Evolutionary conservation across 2,329 filamentous ascomycete species (phyloP).

Genomic region (Rasamsonia emersonii): DNA sequence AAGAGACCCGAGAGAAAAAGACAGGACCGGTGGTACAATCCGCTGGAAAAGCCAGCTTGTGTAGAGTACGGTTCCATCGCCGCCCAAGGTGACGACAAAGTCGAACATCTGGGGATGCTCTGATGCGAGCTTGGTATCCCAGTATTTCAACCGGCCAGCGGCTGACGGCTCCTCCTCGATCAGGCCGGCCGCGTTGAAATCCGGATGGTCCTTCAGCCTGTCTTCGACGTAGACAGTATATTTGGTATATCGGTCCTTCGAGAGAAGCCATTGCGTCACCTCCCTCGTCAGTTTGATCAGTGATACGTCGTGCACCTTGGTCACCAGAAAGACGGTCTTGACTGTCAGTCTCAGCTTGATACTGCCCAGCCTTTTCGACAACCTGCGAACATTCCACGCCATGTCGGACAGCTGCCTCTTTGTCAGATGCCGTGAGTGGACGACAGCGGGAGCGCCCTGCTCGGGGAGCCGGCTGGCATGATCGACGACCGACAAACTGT

Average conservation of each 20-base stretch:
- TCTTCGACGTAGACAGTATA: conserved; percentile 80
- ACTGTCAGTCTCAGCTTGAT: conserved; percentile 76
- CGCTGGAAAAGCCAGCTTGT: conserved; percentile 95
- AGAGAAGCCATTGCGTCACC: conserved; percentile 71
- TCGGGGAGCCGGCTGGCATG: conserved; percentile 14
- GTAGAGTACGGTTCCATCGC: conserved; percentile 94
- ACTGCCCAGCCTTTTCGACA: conserved; percentile 76
- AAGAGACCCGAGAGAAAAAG: conserved; percentile 82
- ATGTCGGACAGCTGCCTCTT: conserved; percentile 95
- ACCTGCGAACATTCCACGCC: conserved; percentile 88
- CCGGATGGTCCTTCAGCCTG: conserved; percentile 59
- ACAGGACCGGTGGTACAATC: conserved; percentile 85
- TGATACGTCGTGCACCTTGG: conserved; percentile 80
- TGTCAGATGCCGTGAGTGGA: conserved; percentile 68
- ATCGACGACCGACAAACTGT: conserved; percentile 18
- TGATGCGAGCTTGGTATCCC: conserved; percentile 71
- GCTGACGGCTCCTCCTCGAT: conserved; percentile 51
- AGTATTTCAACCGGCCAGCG: conserved; percentile 61
- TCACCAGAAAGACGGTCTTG: conserved; percentile 75
- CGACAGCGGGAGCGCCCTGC: conserved; percentile 29
- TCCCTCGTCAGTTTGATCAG: conserved; percentile 70
- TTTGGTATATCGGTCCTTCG: conserved; percentile 53
- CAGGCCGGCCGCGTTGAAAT: conserved; percentile 65
- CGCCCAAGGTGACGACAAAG: conserved; percentile 83
- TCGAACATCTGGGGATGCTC: conserved; percentile 80